These are phyloP conservation scores for Malassezia vespertilionis DNA, from an alignment of 1,284 basidiomycete species.

Conservation along the genomic window DNA sequence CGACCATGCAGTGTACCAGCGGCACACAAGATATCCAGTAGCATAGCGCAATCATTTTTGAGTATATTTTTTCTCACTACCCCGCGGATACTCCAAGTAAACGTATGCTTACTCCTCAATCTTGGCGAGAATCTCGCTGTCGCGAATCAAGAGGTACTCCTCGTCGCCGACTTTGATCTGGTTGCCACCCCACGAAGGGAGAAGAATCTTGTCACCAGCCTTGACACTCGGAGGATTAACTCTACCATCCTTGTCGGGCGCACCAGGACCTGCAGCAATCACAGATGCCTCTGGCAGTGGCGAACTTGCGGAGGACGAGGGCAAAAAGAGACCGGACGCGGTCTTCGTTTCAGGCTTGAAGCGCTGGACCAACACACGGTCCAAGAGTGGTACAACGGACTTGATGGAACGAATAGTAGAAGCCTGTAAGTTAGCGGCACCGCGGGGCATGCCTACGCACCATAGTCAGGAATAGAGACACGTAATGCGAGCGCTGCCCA, in stretches of 20 bases:
- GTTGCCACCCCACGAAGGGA: constrained; percentile 92
- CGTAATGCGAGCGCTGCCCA: background rate
- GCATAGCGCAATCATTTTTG: constrained; percentile 1
- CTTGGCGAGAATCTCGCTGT: constrained; percentile 90
- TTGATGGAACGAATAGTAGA: constrained; percentile 61
- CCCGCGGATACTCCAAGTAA: background rate
- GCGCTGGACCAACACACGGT: constrained; percentile 91
- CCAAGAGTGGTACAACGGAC: constrained; percentile 77
- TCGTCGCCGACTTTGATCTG: constrained; percentile 94
- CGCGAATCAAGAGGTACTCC: constrained; percentile 93
- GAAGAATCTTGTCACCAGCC: constrained; percentile 78
- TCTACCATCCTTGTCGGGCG: constrained; percentile 70
- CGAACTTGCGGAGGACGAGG: constrained; percentile 66
- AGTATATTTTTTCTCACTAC: background rate
- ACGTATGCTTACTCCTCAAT: constrained; percentile 66
- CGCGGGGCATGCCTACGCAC: constrained; percentile 4
- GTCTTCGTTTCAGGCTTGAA: constrained; percentile 65
- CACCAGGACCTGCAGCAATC: constrained; percentile 86
- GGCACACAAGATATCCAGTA: background rate
- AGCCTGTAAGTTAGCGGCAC: constrained; percentile 13
- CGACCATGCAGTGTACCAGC: background rate
- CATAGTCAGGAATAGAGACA: background rate
- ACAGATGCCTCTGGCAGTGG: constrained; percentile 93
- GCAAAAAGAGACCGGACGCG: constrained; percentile 73
- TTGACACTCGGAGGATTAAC: constrained; percentile 69